Conservation (phyloP, 257 asterid genomes). For the Solanum dulcamara region DNA sequence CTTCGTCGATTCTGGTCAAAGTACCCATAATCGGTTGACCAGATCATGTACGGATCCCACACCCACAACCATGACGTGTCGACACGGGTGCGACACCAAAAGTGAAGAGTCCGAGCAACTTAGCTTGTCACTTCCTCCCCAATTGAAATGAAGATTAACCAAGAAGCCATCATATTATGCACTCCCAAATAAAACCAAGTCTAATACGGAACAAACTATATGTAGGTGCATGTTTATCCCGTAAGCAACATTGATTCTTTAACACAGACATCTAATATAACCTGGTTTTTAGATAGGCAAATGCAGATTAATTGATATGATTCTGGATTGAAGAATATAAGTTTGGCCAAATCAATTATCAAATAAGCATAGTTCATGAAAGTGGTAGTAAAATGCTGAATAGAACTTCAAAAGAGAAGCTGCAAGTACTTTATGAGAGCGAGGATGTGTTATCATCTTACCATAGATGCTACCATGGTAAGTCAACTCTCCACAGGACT, state of each 20-base stretch:
- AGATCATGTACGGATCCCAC: too few species aligned
- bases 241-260: neutral
- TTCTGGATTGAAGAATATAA: neutral
- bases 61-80: too few species aligned
- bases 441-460: slow-evolving; percentile 2
- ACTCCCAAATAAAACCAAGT: neutral
- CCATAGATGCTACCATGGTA: slow-evolving; percentile 33
- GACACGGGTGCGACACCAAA: too few species aligned
- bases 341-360: neutral
- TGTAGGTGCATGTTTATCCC: neutral
- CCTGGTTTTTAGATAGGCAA: neutral
- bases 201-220: neutral
- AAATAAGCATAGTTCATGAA: neutral
- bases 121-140: neutral
- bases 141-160: neutral
- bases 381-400: neutral
- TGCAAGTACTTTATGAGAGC: neutral
- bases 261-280: neutral
- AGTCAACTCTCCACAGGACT: slow-evolving; percentile 60
- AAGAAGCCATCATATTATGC: neutral
- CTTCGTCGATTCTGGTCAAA: too few species aligned
- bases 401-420: neutral
- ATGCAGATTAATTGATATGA: neutral
- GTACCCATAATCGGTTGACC: too few species aligned
- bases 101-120: neutral